Base-by-base conservation (phyloP, 768 basidiomycete species). In the Dacryopinax primogenitus region DNA sequence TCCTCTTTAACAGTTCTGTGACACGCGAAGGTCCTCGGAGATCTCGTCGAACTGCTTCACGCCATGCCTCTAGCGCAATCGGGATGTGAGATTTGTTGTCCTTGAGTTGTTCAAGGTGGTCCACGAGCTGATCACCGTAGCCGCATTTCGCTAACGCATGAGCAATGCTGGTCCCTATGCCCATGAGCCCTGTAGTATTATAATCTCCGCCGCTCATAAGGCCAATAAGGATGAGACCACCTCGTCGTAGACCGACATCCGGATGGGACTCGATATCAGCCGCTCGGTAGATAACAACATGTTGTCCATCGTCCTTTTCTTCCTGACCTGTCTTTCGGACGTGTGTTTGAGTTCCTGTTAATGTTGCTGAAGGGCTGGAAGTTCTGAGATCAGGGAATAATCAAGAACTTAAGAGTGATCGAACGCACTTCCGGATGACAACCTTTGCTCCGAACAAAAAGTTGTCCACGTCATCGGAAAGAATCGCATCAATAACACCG, bases 381-480 rank as follows among this genome's bases (percentile, higher is more conserved):
- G 1, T 65, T 41, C 16, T 45, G 23, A 18, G 35, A 23, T 62
- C 44, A 30, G 21, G 32, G 51, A 30, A 37, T 32, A 44, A 41
- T 15, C 30, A 64, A 26, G 30, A 1, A 67, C 79, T 62, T 26
- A 11, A n/a, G 18, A 34, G 3, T 45, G 26, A 23, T 3, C 3
- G 3, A 63, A 64, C 74, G 68, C 67, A 90, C 90, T 95, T 96
- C 71, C 93, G 83, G 69, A 95, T 83, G 32, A 97, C 84, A 47
- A 83, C 84, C 3, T 76, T 81, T 0, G 91, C 92, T 23, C 93
- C 92, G 67, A 97, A 97, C 1, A 96, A 76, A 71, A 95, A 87
- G 64, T 85, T 93, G 71, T 97, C 93, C 1, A 93, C 92, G 70
- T 96, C 94, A 73, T 97, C 94, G 0, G 93, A 90, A 45, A 94